These are phyloP conservation scores for Ashbya aceris DNA, from an alignment of 1,139 yeast genomes.

Conservation along the genomic window DNA sequence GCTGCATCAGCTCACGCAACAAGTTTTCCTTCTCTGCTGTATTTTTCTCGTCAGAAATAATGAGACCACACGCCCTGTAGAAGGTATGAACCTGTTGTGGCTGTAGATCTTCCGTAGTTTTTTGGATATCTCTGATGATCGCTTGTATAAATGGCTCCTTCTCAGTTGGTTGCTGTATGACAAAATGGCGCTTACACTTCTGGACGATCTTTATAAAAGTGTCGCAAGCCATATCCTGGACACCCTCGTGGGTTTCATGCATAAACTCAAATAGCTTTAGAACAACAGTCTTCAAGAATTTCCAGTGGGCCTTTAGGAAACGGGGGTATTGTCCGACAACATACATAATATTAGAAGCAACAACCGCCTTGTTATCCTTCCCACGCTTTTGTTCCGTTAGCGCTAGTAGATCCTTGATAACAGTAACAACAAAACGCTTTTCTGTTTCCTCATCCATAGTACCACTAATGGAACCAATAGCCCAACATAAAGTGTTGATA, in stretches of 20 bases:
- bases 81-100: slow-evolving; percentile 98
- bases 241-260: slow-evolving; percentile 99
- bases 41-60: slow-evolving; percentile 73
- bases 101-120: slow-evolving; percentile 82
- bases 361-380: slow-evolving; percentile 96
- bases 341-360: slow-evolving; percentile 97
- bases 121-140: slow-evolving; percentile 72
- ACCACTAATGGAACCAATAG: slow-evolving; percentile 97
- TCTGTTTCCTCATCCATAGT: slow-evolving; percentile 98
- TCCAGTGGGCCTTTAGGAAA: slow-evolving; percentile 96
- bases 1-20: slow-evolving; percentile 69
- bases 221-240: slow-evolving; percentile 99
- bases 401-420: slow-evolving; percentile 81
- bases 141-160: slow-evolving; percentile 89
- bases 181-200: slow-evolving; percentile 93
- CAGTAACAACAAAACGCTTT: slow-evolving; percentile 83
- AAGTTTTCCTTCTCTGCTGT: slow-evolving; percentile 61
- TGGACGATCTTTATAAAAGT: slow-evolving; percentile 91
- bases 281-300: slow-evolving; percentile 89
- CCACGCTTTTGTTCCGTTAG: slow-evolving; percentile 95
- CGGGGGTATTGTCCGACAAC: slow-evolving; percentile 99
- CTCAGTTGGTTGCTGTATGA: slow-evolving; percentile 77
- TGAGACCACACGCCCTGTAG: slow-evolving; percentile 95
- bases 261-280: slow-evolving; percentile 92
- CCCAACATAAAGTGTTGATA: slow-evolving; percentile 97